Evolutionary conservation across 2,329 filamentous ascomycete genomes (phyloP).

Genomic region (Atkinsonella hypoxylon): DNA sequence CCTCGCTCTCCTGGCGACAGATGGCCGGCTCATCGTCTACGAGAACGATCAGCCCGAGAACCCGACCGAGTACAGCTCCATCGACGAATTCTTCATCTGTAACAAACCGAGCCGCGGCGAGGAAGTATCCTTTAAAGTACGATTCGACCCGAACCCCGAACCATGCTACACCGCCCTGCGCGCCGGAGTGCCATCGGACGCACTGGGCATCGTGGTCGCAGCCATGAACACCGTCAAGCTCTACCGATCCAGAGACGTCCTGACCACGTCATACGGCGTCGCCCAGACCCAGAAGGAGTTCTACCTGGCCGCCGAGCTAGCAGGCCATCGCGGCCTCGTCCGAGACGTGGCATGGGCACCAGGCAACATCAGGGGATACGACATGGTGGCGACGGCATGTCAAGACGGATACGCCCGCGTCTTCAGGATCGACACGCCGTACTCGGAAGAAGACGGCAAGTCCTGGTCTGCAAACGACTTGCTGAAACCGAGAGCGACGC

Average conservation of each 20-base stretch:
- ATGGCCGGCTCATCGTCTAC: conserved; percentile 67
- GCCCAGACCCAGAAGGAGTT: conserved; percentile 59
- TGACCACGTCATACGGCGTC: conserved; percentile 38
- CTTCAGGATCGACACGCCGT: conserved; percentile 63
- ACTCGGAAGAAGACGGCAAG: conserved; percentile 32
- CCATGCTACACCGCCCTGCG: conserved; percentile 66
- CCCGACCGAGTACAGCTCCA: conserved; percentile 59
- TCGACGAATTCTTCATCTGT: conserved; percentile 69
- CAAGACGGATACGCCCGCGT: conserved; percentile 85
- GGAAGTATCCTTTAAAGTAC: conserved; percentile 75
- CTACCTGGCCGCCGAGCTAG: conserved; percentile 69
- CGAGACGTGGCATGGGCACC: conserved; percentile 88
- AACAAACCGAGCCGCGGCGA: conserved; percentile 63
- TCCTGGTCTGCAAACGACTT: conserved; percentile 38
- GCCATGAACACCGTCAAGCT: conserved; percentile 75
- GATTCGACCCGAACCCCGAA: conserved; percentile 79
- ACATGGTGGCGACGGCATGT: conserved; percentile 81
- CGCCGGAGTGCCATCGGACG: conserved; percentile 70
- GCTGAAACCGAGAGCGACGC: conserved; percentile 14
- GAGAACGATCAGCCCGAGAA: conserved; percentile 80
- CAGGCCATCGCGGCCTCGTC: conserved; percentile 63
- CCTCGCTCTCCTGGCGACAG: conserved; percentile 72
- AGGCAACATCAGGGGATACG: conserved; percentile 79
- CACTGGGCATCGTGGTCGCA: conserved; percentile 71
- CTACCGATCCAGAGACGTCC: conserved; percentile 60